Evolutionary conservation across 2,329 filamentous ascomycete genomes (phyloP).

Genomic region (Nemania sp.): DNA sequence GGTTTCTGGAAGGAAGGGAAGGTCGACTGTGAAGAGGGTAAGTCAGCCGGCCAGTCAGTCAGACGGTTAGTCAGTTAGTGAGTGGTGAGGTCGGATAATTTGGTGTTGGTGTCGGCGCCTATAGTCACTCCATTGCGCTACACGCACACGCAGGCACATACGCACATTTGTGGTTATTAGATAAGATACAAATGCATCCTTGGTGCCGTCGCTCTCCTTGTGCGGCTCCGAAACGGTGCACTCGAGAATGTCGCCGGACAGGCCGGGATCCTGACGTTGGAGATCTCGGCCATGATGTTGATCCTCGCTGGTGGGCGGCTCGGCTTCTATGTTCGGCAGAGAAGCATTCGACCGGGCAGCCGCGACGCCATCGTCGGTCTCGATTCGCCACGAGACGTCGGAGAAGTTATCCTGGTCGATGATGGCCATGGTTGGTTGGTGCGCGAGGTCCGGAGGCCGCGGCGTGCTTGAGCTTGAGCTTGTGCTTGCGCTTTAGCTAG

Average conservation of each 20-base stretch:
- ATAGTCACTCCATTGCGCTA: not conserved
- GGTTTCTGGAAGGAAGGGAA: slow-evolving; percentile 92
- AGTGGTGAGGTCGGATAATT: not conserved
- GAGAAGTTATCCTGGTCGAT: slow-evolving; percentile 79
- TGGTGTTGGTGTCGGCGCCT: not conserved
- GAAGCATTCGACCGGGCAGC: slow-evolving; percentile 44
- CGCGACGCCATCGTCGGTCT: slow-evolving; percentile 60
- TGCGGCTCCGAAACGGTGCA: slow-evolving; percentile 85
- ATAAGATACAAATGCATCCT: slow-evolving; percentile 97
- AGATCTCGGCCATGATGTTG: slow-evolving; percentile 60
- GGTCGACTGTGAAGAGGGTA: slow-evolving; percentile 78
- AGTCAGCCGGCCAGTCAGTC: too few relatives aligned
- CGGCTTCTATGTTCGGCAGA: slow-evolving; percentile 46
- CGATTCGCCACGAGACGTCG: slow-evolving; percentile 81
- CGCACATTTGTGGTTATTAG: slow-evolving; percentile 87
- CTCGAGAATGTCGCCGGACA: slow-evolving; percentile 81
- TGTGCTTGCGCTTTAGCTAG: too few relatives aligned
- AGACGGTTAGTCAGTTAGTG: not conserved
- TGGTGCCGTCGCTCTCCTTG: slow-evolving; percentile 96
- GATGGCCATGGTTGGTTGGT: slow-evolving; percentile 61
- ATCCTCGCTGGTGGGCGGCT: slow-evolving; percentile 47
- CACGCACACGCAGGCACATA: slow-evolving; percentile 7
- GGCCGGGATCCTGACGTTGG: slow-evolving; percentile 63
- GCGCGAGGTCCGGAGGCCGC: slow-evolving; percentile 35
- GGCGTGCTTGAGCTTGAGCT: not conserved